These are phyloP conservation scores for Crotalaria pallida DNA, from an alignment of 306 rosid genomes.

Conservation along the genomic window DNA sequence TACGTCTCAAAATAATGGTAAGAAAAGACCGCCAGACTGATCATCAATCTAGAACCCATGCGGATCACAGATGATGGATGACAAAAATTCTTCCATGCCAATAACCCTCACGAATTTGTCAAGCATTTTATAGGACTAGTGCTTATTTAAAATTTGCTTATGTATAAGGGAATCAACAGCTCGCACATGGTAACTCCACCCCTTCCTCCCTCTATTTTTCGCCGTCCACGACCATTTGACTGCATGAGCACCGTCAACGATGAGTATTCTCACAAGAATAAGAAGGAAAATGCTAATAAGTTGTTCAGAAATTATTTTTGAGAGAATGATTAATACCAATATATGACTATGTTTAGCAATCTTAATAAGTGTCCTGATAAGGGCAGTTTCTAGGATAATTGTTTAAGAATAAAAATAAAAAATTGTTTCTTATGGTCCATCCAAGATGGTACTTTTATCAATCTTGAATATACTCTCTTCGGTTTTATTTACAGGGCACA, in stretches of 20 bases:
- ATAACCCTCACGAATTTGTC: not conserved
- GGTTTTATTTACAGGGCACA: too few relatives aligned
- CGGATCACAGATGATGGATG: not conserved
- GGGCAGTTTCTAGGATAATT: not conserved
- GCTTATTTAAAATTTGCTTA: not conserved
- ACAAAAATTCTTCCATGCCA: conserved; percentile 12
- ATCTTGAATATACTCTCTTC: not conserved
- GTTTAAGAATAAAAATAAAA: not conserved
- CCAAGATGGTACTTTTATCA: not conserved
- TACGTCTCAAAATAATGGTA: not conserved
- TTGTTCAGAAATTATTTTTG: too few relatives aligned
- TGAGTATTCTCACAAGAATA: not conserved
- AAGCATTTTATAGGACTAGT: not conserved
- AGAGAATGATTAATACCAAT: too few relatives aligned
- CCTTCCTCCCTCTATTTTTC: not conserved
- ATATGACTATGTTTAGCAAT: too few relatives aligned
- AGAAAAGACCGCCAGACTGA: not conserved
- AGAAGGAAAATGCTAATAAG: too few relatives aligned
- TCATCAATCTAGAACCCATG: not conserved
- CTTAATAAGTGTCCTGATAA: too few relatives aligned
- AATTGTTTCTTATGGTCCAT: not conserved
- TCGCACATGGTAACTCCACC: conserved; percentile 19
- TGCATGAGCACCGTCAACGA: not conserved
- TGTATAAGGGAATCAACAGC: not conserved
- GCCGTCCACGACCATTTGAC: conserved; percentile 5